phyloP scores from a whole-genome alignment of 192 early-diverging fungal species.

The Gamsiella multidivaricata region DNA sequence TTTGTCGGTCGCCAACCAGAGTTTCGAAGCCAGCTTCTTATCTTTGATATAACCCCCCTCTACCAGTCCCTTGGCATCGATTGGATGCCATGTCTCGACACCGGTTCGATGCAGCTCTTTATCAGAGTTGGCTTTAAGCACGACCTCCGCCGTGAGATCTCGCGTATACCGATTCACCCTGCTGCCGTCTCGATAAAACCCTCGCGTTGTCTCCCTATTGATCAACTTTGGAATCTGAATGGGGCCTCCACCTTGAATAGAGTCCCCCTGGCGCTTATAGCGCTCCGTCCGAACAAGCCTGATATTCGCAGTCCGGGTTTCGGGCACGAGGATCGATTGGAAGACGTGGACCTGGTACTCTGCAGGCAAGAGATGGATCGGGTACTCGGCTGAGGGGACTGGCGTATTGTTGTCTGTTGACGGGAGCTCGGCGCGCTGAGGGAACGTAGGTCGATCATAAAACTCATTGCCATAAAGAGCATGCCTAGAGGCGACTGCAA shows the following conservation, averaged over 20 bases:
- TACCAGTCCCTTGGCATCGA: too few relatives aligned
- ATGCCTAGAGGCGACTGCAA: background rate
- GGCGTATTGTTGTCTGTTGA: background rate
- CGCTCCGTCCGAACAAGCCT: slow-evolving; percentile 32
- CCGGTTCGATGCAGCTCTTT: too few relatives aligned
- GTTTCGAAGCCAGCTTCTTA: too few relatives aligned
- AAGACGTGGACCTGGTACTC: slow-evolving; percentile 46
- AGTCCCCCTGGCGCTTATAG: slow-evolving; percentile 30
- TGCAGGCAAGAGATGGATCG: slow-evolving; percentile 17
- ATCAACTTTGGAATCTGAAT: slow-evolving; percentile 31
- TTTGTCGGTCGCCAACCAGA: too few relatives aligned
- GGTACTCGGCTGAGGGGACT: slow-evolving; percentile 25
- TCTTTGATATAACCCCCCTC: too few relatives aligned
- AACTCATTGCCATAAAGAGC: background rate
- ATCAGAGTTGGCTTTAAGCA: too few relatives aligned
- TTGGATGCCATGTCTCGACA: too few relatives aligned
- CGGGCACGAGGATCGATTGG: slow-evolving; percentile 18
- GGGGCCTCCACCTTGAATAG: slow-evolving; percentile 29
- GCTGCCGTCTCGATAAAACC: slow-evolving; percentile 35
- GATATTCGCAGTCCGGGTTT: slow-evolving; percentile 24
- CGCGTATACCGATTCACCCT: too few relatives aligned
- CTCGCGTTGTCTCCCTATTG: slow-evolving; percentile 4
- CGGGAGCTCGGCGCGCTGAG: background rate
- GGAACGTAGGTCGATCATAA: slow-evolving; percentile 2
- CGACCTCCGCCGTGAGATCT: too few relatives aligned